Conservation (phyloP, 2,329 filamentous ascomycete genomes). For the Eurotiales sp. region DNA sequence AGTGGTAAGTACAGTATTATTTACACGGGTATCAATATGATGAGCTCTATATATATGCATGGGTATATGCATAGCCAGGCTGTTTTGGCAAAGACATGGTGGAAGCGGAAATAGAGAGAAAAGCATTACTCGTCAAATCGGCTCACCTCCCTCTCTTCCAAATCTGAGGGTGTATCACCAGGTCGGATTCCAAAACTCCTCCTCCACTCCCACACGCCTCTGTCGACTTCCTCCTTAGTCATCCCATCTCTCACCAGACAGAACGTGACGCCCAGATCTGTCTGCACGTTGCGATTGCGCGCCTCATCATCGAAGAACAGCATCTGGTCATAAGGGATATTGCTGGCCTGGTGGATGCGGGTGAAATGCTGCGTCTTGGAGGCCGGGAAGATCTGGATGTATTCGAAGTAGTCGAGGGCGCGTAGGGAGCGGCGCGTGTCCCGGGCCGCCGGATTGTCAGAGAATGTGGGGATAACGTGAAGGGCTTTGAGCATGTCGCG, state of each 20-base stretch:
- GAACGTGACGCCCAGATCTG: constrained; percentile 74
- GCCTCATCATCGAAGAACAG: constrained; percentile 94
- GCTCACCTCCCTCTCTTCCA: constrained; percentile 14
- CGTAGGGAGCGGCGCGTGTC: constrained; percentile 45
- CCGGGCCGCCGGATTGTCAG: constrained; percentile 32
- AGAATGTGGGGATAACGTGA: constrained; percentile 51
- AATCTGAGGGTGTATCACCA: constrained; percentile 8
- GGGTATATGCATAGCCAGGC: background rate
- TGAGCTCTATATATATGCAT: background rate
- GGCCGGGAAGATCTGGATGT: constrained; percentile 64
- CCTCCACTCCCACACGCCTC: constrained; percentile 77
- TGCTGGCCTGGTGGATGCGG: constrained; percentile 65
- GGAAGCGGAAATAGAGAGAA: background rate
- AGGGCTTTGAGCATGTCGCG: constrained; percentile 75
- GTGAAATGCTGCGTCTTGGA: constrained; percentile 85
- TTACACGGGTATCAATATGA: constrained; percentile 2
- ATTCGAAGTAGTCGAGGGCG: constrained; percentile 53
- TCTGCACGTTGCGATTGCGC: constrained; percentile 76
- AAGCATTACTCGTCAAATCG: constrained; percentile 11
- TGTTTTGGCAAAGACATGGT: background rate
- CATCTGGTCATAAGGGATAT: constrained; percentile 75
- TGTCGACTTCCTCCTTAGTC: constrained; percentile 70
- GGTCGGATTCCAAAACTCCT: constrained; percentile 31
- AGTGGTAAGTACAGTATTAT: too few species aligned
- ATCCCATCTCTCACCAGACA: constrained; percentile 76